Conservation (phyloP, 345 rosid species). For the Gossypium ekmanianum region DNA sequence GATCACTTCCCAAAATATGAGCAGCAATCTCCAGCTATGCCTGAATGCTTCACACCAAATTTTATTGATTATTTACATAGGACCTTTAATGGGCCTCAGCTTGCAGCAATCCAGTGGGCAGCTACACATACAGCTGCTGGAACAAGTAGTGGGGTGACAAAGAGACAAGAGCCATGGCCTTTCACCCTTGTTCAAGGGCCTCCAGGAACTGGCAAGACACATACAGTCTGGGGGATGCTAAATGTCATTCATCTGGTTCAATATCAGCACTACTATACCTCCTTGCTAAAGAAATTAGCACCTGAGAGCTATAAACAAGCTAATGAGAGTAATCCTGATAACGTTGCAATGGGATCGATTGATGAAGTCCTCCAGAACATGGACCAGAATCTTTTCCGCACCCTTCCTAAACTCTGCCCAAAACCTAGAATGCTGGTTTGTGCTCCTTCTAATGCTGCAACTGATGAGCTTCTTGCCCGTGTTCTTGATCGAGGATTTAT, state of each 20-base stretch:
- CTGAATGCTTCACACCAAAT: slow-evolving; percentile 89
- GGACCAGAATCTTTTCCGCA: slow-evolving; percentile 92
- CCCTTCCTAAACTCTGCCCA: slow-evolving; percentile 92
- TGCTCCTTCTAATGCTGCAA: slow-evolving; percentile 99
- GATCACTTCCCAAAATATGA: slow-evolving; percentile 93
- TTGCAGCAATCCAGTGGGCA: slow-evolving; percentile 96
- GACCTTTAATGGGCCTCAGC: slow-evolving; percentile 87
- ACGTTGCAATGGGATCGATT: slow-evolving; percentile 69
- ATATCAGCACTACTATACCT: slow-evolving; percentile 94
- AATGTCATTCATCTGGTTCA: slow-evolving; percentile 99
- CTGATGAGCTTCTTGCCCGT: slow-evolving; percentile 95
- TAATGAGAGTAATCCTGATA: slow-evolving; percentile 66
- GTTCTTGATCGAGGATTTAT: slow-evolving; percentile 98
- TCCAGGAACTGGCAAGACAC: slow-evolving; percentile 99
- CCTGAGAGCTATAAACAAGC: slow-evolving; percentile 94
- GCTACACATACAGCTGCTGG: slow-evolving; percentile 99
- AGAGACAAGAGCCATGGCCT: slow-evolving; percentile 98
- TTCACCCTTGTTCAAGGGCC: slow-evolving; percentile 99
- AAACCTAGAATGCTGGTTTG: slow-evolving; percentile 98
- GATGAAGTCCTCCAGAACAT: slow-evolving; percentile 99
- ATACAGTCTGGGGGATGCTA: slow-evolving; percentile 99
- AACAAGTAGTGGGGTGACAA: slow-evolving; percentile 71
- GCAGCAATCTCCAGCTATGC: slow-evolving; percentile 86
- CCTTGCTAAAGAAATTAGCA: slow-evolving; percentile 90
- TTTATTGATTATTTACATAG: slow-evolving; percentile 73